Conservation (phyloP, 139 green algal genomes). For the Desmodesmus armatus region DNA sequence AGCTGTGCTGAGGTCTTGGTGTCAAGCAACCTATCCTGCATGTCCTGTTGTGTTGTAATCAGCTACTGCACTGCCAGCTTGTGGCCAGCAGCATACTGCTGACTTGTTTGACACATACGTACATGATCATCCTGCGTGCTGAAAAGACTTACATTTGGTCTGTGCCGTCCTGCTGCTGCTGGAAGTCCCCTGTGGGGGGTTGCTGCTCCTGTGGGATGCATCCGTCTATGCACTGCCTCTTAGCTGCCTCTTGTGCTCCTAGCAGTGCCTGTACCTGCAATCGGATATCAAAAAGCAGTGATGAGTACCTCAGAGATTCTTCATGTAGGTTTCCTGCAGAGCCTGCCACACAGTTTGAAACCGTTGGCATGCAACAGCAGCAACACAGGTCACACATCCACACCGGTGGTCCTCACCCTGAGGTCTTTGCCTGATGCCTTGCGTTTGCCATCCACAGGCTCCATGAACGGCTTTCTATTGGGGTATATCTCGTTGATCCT, state of each 20-base stretch:
- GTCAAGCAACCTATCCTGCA: too few species aligned
- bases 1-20: too few species aligned
- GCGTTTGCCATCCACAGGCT: conserved; percentile 31
- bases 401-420: conserved; percentile 12
- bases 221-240: conserved; percentile 7
- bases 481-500: conserved; percentile 9
- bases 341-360: not conserved
- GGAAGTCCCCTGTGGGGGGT: not conserved
- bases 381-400: too few species aligned
- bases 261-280: conserved; percentile 1
- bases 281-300: not conserved
- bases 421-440: not conserved
- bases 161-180: not conserved
- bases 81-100: not conserved
- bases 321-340: not conserved
- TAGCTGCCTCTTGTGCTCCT: conserved; percentile 2
- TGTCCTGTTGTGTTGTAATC: too few species aligned
- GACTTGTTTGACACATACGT: not conserved
- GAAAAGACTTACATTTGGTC: not conserved
- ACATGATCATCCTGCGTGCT: not conserved
- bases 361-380: not conserved
- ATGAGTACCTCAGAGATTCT: too few species aligned
- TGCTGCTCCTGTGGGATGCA: not conserved
- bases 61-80: not conserved
- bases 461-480: conserved; percentile 32